These are phyloP conservation scores for Meira nashicola DNA, from an alignment of 1,284 basidiomycete genomes.

Conservation along the genomic window DNA sequence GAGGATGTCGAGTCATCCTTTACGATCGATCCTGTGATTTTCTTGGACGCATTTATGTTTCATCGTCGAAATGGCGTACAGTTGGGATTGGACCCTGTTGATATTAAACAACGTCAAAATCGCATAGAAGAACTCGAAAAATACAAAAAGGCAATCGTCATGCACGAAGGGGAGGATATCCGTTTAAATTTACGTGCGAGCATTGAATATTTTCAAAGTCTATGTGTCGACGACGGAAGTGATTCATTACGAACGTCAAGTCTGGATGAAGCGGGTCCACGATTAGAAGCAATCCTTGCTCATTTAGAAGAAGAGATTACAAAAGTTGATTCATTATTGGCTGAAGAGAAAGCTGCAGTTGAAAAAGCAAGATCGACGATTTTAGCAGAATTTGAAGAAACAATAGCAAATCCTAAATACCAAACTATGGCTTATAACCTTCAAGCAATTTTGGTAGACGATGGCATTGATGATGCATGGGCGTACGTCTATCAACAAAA, in stretches of 20 bases:
- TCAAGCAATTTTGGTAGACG: not conserved
- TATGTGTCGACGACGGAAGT: not conserved
- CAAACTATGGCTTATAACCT: not conserved
- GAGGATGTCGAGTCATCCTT: conserved; percentile 4
- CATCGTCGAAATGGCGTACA: conserved; percentile 2
- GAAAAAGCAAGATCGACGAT: not conserved
- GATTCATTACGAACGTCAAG: not conserved
- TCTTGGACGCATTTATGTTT: conserved; percentile 8
- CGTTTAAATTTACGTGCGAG: not conserved
- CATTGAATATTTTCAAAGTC: conserved; percentile 1
- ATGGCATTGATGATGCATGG: not conserved
- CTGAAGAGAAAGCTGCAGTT: not conserved
- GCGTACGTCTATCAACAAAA: not conserved
- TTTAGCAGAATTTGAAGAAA: not conserved
- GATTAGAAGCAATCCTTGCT: not conserved
- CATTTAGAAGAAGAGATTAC: not conserved
- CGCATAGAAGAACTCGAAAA: conserved; percentile 6
- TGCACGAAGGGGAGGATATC: not conserved
- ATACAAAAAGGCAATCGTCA: not conserved
- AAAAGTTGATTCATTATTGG: not conserved
- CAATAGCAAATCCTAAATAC: not conserved
- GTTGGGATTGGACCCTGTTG: conserved; percentile 1
- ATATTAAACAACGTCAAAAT: not conserved
- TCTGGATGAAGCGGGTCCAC: not conserved
- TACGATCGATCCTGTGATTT: not conserved